Evolutionary conservation across 2,329 filamentous ascomycete genomes (phyloP), one percentile per base, ranked within the genome.

Genomic region (Purpureocillium takamizusanense): DNA sequence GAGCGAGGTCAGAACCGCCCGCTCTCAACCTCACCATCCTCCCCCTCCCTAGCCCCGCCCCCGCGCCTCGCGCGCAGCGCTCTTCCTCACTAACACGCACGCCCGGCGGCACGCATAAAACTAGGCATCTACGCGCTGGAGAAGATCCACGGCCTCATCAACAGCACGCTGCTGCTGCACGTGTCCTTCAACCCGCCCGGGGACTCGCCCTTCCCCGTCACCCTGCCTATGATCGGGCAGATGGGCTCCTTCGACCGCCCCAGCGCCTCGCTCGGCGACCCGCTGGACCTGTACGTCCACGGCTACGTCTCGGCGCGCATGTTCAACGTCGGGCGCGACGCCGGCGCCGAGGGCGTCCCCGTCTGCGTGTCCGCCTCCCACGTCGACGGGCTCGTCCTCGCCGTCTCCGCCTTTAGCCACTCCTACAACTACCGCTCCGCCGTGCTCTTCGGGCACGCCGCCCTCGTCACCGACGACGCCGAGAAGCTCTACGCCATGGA

Each of bases 351-450:
- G 17, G 81, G 81, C 9, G 60, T 94, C 15, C 83, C 86, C 1
- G 63, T 94, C 31, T 83, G 77, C 52, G 68, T 92, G 27, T 73
- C 81, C 16, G 83, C 83, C 1, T 84, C 78, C 33, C 78, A 83
- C 54, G 63, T 94, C 30, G 86, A 94, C 62, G 87, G 86, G 30
- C 67, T 92, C 37, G 79, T 94, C 8, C 75, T 94, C 25, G 75
- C 83, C 15, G 72, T 94, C 12, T 87, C 86, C 0, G 83, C 86
- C 11, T 84, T 86, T 65, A 76, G 75, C 42, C 86, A 94, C 66
- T 85, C 76, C 63, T 89, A 86, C 67, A 90, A 94, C 67, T 94
- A 92, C 65, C 84, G 86, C 45, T 86, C 81, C 30, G 84, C 83
- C 10, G 67, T 87, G 8, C 68, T 92, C 11, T 87, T 90, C 52